Evolutionary conservation across 2,329 filamentous ascomycete genomes (phyloP), one percentile per base, ranked within the genome.

Genomic region (Alternaria angustiovoidea): DNA sequence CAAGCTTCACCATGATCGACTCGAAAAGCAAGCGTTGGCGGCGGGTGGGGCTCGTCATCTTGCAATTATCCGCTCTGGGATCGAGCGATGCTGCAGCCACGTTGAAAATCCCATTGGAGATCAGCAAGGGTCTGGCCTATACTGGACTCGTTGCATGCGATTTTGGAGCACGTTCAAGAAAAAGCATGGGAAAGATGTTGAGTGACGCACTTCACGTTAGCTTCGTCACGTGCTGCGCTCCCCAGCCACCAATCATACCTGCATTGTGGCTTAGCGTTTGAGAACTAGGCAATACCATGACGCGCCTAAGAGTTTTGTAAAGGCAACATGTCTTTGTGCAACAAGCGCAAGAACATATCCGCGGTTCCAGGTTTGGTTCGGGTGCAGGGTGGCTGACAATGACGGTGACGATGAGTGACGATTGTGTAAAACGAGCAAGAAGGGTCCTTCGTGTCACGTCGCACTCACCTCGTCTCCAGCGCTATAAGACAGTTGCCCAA

Each of bases 131-230:
- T 28, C 16, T 39, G 20, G 20, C 34, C 16, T n/a, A 22, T 24
- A 20, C 16, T 8, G 22, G 32, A 51, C 7, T 51, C 22, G 9
- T 11, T 28, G 22, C 16, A 38, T 38, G 34, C 16, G 4, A 20
- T 51, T 41, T 11, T 12, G 34, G 22, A 16, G 22, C 42, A 47
- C 16, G 22, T 18, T 47, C 30, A 48, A 6, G 16, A 22, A 54
- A 54, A 54, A 54, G 34, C 52, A 46, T 38, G 30, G 52, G 18
- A 28, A 38, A n/a, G 8, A 20, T 14, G 14, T 11, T 38, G 7
- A 16, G 39, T 63, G 61, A 61, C 57, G 61, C 49, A 24, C 22
- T 14, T 6, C 5, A 7, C 46, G 2, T 34, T 54, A 48, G 53
- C 49, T 49, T 22, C 53, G 20, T 57, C 53, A 63, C 57, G 57